A percentile compares a stretch with the other conserved stretches of the same genome.
phyloP scores from a whole-genome alignment of 202 grass and related monocot genomes.

The Brachypodium distachyon region DNA sequence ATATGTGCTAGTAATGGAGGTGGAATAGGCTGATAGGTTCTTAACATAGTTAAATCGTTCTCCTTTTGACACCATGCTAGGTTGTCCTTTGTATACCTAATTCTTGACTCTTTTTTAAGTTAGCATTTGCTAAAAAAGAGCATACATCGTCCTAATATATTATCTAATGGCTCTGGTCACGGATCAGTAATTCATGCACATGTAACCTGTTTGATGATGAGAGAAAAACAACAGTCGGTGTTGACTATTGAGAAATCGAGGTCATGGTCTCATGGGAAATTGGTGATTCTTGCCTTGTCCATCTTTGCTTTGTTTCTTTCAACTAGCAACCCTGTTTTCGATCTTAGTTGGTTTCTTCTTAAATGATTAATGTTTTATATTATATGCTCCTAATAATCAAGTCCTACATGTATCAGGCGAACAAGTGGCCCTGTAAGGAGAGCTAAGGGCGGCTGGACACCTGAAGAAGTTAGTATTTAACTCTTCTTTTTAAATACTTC shows the following conservation, averaged over 20 bases:
- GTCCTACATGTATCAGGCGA: constrained; percentile 31
- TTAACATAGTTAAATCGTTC: background rate
- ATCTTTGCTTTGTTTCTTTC: no score
- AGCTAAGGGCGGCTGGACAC: constrained; percentile 87
- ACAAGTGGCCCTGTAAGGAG: constrained; percentile 85
- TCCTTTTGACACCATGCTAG: background rate
- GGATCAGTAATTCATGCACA: background rate
- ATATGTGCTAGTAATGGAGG: background rate
- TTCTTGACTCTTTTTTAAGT: background rate
- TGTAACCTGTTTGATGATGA: background rate
- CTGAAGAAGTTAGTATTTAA: constrained; percentile 51
- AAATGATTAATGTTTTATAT: background rate
- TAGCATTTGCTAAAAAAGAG: background rate
- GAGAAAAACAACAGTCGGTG: background rate
- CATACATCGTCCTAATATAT: background rate
- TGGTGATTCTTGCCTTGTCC: background rate
- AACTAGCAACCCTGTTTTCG: background rate
- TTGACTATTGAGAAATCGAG: background rate
- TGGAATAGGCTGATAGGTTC: background rate
- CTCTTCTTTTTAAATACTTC: background rate
- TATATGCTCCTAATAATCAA: background rate
- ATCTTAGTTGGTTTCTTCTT: constrained; percentile 1
- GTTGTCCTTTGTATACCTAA: background rate
- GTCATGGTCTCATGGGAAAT: background rate
- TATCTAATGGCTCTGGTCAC: no score